Base-by-base conservation (phyloP, 169 alveolate species). In the Eimeria acervulina region DNA sequence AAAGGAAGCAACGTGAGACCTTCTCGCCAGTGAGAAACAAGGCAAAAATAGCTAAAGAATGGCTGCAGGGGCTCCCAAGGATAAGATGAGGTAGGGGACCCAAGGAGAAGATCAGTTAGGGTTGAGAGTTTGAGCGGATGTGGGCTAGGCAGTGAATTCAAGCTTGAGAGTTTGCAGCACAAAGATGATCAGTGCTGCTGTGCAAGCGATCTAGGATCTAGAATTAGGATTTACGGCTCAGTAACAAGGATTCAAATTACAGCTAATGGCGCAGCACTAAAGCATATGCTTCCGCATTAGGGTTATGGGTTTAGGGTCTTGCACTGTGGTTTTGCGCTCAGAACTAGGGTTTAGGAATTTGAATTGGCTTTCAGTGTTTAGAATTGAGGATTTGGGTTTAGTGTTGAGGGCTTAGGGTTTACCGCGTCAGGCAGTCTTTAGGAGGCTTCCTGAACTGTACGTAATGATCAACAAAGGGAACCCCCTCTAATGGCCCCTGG, bases 381-480 rank as follows among this genome's bases (percentile, higher is more conserved):
- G 55, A 28, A 31, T 31, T 0, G 15, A 33, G 80, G 10, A 28
- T 68, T 68, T 1, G 80, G 47, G 23, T 68, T 68, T 74, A 33
- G 12, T 0, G 12, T 38, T 36, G n/a, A 28, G 21, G 40, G 59
- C 17, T 42, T 28, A 10, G 68, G 33, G 59, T 88, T n/a, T 81
- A 97, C 97, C 98, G 96, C 19, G 98, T 97, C 78, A 97, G 96
- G 66, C 97, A 97, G 94, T 97, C 98, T 84, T 95, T 97, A 55
- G 98, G 98, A 8, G 98, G 98, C 21, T 90, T 95, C 80, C 97
- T 96, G 90, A 96, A 95, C 26, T 95, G 97, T 19, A 97, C 96
- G 95, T 97, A 97, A 95, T 97, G 98, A 72, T 97, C 98, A 92
- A 97, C 88, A 74, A 97, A 96, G 36, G 98, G 98, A 38, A 97